These are phyloP conservation scores for Nakazawaea molendinolei DNA, from an alignment of 805 yeast genomes.

Conservation along the genomic window DNA sequence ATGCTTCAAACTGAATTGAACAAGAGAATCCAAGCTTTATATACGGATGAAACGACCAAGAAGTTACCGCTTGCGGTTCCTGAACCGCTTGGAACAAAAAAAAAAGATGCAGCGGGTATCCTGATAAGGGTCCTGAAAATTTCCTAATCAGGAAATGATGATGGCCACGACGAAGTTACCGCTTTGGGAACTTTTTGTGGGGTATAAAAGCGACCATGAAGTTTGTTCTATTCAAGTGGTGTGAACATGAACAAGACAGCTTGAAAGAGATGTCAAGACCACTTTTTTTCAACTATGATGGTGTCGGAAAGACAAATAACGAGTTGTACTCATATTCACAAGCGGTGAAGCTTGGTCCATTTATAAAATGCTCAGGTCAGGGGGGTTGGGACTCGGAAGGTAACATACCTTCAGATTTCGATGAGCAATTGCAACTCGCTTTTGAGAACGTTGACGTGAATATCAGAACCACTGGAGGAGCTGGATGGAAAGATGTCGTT, in stretches of 20 bases:
- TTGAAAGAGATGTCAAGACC: slow-evolving; percentile 3
- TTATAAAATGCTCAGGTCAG: slow-evolving; percentile 11
- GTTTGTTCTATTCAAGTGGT: too few species aligned
- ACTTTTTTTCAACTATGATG: slow-evolving; percentile 3
- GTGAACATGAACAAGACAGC: too few species aligned
- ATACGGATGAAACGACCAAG: too few species aligned
- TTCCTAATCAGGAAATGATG: not conserved
- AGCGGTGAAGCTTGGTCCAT: slow-evolving; percentile 11
- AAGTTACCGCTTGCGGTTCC: too few species aligned
- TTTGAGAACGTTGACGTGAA: slow-evolving; percentile 5
- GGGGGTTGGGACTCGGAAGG: slow-evolving; percentile 14
- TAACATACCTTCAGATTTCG: slow-evolving; percentile 2
- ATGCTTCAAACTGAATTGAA: not conserved
- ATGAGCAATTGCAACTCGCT: slow-evolving; percentile 5
- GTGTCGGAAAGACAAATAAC: slow-evolving; percentile 6
- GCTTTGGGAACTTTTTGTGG: too few species aligned
- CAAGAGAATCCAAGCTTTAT: not conserved
- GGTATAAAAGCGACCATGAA: too few species aligned
- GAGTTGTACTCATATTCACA: slow-evolving; percentile 10
- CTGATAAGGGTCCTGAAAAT: not conserved
- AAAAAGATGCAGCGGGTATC: too few species aligned
- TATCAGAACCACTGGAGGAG: slow-evolving; percentile 3
- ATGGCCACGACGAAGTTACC: too few species aligned
- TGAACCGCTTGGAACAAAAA: too few species aligned
- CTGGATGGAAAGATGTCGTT: slow-evolving; percentile 2